phyloP scores from a whole-genome alignment of 768 basidiomycete genomes.

The Tylopilus rubrobrunneus region DNA sequence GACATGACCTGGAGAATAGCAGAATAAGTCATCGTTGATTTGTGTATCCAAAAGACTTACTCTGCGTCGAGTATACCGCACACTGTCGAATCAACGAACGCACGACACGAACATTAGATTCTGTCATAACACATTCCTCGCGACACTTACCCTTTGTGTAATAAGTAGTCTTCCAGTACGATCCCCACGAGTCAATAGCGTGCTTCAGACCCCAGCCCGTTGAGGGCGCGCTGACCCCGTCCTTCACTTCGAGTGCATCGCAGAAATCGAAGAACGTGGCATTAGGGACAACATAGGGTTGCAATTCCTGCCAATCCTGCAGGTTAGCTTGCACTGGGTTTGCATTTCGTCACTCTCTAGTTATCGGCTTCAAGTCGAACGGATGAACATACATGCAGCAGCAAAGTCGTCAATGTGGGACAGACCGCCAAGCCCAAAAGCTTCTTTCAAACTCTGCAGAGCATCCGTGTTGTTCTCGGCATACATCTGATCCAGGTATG shows the following conservation, averaged over 20 bases:
- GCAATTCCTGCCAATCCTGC: slow-evolving; percentile 8
- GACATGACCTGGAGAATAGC: slow-evolving; percentile 29
- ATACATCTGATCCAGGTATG: no score
- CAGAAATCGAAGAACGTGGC: slow-evolving; percentile 37
- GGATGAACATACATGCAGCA: no score
- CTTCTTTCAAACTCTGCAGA: no score
- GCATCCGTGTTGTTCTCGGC: no score
- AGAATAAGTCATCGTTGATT: slow-evolving; percentile 28
- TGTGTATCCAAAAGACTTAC: no score
- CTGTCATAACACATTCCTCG: no score
- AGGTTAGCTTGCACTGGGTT: neutral
- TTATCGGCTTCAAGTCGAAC: slow-evolving; percentile 5
- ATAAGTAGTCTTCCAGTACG: neutral
- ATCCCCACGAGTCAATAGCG: slow-evolving; percentile 34
- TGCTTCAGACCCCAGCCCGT: slow-evolving; percentile 57
- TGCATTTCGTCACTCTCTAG: slow-evolving; percentile 37
- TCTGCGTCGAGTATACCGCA: no score
- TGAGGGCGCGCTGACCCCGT: slow-evolving; percentile 40
- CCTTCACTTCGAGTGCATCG: slow-evolving; percentile 37
- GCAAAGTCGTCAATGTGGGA: no score
- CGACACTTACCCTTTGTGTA: no score
- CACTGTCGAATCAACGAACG: no score
- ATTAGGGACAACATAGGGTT: slow-evolving; percentile 43
- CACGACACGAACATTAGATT: no score
- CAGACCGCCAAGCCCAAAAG: no score